These are phyloP conservation scores for Yarrowia bubula DNA, from an alignment of 805 yeast species.

Conservation along the genomic window DNA sequence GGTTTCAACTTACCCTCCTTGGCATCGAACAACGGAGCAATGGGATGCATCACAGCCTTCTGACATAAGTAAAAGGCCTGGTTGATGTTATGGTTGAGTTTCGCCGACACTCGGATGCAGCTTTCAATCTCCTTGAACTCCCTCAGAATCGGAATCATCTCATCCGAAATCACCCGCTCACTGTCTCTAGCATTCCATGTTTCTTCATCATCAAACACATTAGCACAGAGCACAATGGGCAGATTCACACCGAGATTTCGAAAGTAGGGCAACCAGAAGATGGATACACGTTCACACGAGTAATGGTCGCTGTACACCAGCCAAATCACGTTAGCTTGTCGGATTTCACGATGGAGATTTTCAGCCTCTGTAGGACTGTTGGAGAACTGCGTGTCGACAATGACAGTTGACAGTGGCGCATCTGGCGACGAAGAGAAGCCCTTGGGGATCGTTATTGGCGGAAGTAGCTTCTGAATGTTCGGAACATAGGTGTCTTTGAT, in stretches of 20 bases:
- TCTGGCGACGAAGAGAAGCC: constrained; percentile 60
- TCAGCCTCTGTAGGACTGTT: constrained; percentile 55
- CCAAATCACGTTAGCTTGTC: constrained; percentile 89
- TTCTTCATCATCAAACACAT: constrained; percentile 57
- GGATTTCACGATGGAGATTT: constrained; percentile 64
- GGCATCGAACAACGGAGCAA: constrained; percentile 91
- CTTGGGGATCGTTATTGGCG: constrained; percentile 79
- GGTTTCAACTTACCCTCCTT: constrained; percentile 81
- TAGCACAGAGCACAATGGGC: constrained; percentile 89
- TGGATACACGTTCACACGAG: constrained; percentile 85
- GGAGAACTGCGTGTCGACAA: constrained; percentile 66
- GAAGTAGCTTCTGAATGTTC: constrained; percentile 71
- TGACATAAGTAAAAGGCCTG: constrained; percentile 93
- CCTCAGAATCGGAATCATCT: constrained; percentile 77
- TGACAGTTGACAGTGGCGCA: constrained; percentile 62
- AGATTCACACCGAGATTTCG: constrained; percentile 90
- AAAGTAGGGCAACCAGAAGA: constrained; percentile 93
- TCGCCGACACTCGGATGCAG: constrained; percentile 85
- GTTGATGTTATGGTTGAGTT: constrained; percentile 75
- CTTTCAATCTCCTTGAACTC: constrained; percentile 95
- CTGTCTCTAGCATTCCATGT: constrained; percentile 46
- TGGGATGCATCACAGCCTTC: constrained; percentile 87
- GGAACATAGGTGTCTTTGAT: constrained; percentile 80
- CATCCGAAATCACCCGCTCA: constrained; percentile 56
- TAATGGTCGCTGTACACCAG: constrained; percentile 92